Evolutionary conservation across 371 early-diverging fungal species (phyloP), one percentile per base, ranked within the genome.

Genomic region (Zopfochytrium polystomum): DNA sequence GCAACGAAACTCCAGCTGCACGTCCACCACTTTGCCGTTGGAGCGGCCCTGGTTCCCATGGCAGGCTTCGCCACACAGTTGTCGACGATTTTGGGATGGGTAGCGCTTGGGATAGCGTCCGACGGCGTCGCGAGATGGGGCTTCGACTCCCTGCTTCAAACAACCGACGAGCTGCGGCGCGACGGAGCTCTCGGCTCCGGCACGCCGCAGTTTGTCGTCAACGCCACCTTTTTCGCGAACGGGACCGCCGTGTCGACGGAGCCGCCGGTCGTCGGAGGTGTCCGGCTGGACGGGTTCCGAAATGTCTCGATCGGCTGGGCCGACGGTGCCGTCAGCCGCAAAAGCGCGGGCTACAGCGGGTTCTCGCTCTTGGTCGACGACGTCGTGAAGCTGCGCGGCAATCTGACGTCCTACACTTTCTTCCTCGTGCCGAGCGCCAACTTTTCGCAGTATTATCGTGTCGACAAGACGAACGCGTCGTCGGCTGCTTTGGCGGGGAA

Each of bases 291-390:
- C 11, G 42, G 42, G 42, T 42, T 42, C n/a, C 11, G 42, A n/a
- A 42, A 42, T 42, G 42, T 42, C n/a, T 42, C 42, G 13, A n/a
- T 42, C 42, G n/a, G 42, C 13, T 42, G 42, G 42, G 42, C n/a
- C n/a, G 42, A 42, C 42, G 11, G 11, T 11, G 42, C 42, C 13
- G 13, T 13, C 11, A 42, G 42, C n/a, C n/a, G n/a, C n/a, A n/a
- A n/a, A n/a, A n/a, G n/a, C n/a, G n/a, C n/a, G n/a, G n/a, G n/a
- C n/a, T 42, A n/a, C 13, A 42, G n/a, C n/a, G 42, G 42, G 42
- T 42, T 42, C n/a, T 42, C 42, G 42, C n/a, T 42, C 13, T 13
- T 42, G 11, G 42, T 42, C n/a, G 42, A 42, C n/a, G n/a, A 11
- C 11, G 42, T 42, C 13, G 13, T 42, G 13, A 11, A n/a, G 11